Percentiles rank a stretch among this genome's conserved stretches.
phyloP scores from a whole-genome alignment of 192 early-diverging fungal species.

The Rhizophagus clarus region DNA sequence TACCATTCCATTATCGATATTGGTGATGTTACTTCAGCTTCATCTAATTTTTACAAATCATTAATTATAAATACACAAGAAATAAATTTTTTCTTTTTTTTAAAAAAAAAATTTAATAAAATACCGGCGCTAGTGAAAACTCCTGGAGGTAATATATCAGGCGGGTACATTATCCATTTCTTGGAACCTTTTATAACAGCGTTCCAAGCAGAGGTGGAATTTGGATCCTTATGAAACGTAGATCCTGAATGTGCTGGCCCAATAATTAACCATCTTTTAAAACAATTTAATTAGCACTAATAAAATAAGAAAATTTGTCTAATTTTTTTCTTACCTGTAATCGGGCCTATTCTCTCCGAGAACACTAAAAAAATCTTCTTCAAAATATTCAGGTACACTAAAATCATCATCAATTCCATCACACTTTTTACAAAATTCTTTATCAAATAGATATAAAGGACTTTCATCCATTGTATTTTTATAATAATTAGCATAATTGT shows the following conservation, averaged over 20 bases:
- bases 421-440: constrained; percentile 52
- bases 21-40: constrained; percentile 71
- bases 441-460: constrained; percentile 73
- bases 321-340: constrained; percentile 37
- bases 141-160: constrained; percentile 66
- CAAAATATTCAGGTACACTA: constrained; percentile 62
- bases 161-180: constrained; percentile 75
- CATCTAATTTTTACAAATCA: constrained; percentile 41
- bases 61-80: neutral
- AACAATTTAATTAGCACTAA: neutral
- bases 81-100: neutral
- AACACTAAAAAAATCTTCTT: constrained; percentile 63
- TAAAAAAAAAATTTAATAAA: neutral
- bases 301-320: neutral
- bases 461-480: constrained; percentile 54
- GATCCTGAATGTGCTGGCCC: constrained; percentile 66
- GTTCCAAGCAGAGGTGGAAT: constrained; percentile 75
- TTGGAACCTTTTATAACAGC: constrained; percentile 69
- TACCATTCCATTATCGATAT: constrained; percentile 73
- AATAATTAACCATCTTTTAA: constrained; percentile 63
- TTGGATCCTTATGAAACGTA: constrained; percentile 77
- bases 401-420: constrained; percentile 55
- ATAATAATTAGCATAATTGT: constrained; percentile 58
- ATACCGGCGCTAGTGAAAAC: constrained; percentile 60
- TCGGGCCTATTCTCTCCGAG: constrained; percentile 61